Evolutionary conservation across 2,329 filamentous ascomycete species (phyloP).

Genomic region (Aspergillus sp.): DNA sequence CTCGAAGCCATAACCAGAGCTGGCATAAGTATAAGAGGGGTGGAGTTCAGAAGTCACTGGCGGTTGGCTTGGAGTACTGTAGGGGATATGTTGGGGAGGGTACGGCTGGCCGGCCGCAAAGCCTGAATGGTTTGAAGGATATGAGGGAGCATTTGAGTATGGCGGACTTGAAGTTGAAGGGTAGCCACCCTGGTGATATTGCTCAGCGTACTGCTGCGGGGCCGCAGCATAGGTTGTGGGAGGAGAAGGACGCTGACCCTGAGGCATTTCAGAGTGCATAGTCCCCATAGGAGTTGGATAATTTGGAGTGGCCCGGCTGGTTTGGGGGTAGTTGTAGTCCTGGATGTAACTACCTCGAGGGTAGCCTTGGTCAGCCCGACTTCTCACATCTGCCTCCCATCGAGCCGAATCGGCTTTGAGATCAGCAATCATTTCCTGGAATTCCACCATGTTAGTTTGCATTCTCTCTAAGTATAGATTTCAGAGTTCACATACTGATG

Average conservation of each 20-base stretch:
- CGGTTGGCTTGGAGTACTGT: conserved; percentile 35
- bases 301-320: conserved; percentile 38
- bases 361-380: conserved; percentile 42
- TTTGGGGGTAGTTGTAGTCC: conserved; percentile 36
- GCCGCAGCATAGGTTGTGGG: conserved; percentile 36
- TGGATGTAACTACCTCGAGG: conserved; percentile 44
- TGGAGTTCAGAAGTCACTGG: conserved; percentile 41
- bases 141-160: conserved; percentile 33
- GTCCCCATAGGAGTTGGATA: conserved; percentile 36
- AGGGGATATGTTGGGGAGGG: conserved; percentile 33
- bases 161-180: conserved; percentile 32
- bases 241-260: conserved; percentile 38
- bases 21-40: conserved; percentile 39
- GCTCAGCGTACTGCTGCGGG: conserved; percentile 37
- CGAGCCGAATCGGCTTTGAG: conserved; percentile 54
- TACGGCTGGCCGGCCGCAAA: conserved; percentile 38
- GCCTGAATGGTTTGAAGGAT: conserved; percentile 35
- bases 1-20: conserved; percentile 37
- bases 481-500: conserved; percentile 59
- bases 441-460: conserved; percentile 21
- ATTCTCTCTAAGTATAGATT: conserved; percentile 4
- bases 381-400: conserved; percentile 48
- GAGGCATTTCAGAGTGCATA: conserved; percentile 39
- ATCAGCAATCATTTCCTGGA: conserved; percentile 56
- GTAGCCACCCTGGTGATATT: conserved; percentile 35